A percentile compares a stretch with the other conserved stretches of the same genome.
Evolutionary conservation across 2,329 filamentous ascomycete genomes (phyloP).

Genomic region (Diaporthe citriasiana): DNA sequence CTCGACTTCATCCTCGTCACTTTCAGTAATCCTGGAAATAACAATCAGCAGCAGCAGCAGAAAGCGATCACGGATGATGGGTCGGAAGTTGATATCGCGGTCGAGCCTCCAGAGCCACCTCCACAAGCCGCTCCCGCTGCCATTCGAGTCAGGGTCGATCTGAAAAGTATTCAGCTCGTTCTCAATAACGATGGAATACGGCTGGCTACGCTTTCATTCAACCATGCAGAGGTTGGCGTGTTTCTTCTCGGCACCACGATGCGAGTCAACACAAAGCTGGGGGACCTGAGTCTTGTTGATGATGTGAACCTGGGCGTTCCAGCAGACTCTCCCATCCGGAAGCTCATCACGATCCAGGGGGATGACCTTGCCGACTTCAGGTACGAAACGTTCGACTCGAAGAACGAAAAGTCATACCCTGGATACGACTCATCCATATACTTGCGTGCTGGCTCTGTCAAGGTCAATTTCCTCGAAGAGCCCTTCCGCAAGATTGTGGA

Average conservation of each 20-base stretch:
- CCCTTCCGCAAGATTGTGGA: conserved; percentile 98
- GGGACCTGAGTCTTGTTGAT: conserved; percentile 89
- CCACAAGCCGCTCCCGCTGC: conserved; percentile 70
- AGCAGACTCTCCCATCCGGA: conserved; percentile 83
- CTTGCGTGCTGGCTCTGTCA: conserved; percentile 92
- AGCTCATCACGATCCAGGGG: conserved; percentile 94
- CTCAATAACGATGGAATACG: conserved; percentile 98
- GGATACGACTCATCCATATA: conserved; percentile 95
- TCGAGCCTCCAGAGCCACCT: conserved; percentile 53
- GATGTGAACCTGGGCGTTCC: conserved; percentile 94
- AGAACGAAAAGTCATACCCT: conserved; percentile 80
- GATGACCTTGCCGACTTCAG: conserved; percentile 96
- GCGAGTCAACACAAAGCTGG: conserved; percentile 87
- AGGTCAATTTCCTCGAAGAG: conserved; percentile 96
- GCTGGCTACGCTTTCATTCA: conserved; percentile 91
- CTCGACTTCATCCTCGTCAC: conserved; percentile 95
- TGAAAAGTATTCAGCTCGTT: conserved; percentile 94
- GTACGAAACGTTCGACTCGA: conserved; percentile 93
- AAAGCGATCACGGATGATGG: conserved; percentile 57
- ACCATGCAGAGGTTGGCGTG: conserved; percentile 90
- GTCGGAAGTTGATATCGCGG: conserved; percentile 55
- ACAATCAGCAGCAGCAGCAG: conserved; percentile 48
- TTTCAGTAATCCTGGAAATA: conserved; percentile 75
- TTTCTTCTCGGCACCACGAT: conserved; percentile 89
- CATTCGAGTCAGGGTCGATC: conserved; percentile 91